phyloP scores from a whole-genome alignment of 805 yeast species.

The Myxozyma neotropica region DNA sequence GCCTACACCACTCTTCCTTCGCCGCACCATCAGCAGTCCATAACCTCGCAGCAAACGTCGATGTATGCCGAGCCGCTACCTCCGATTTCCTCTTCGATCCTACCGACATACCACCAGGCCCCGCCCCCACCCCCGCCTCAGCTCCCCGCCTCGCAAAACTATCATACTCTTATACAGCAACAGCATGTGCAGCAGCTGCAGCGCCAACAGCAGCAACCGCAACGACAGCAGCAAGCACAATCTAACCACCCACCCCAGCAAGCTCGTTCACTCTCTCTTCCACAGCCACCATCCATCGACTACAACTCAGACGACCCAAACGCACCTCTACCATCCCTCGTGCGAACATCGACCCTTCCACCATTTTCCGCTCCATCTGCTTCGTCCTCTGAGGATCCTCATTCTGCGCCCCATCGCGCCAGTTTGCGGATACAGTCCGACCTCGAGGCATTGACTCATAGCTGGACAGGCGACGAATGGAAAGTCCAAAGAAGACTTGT shows the following conservation, averaged over 20 bases:
- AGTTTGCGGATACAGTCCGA: slow-evolving; percentile 40
- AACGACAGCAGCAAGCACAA: slow-evolving; percentile 26
- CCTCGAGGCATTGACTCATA: slow-evolving; percentile 45
- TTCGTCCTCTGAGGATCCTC: not conserved
- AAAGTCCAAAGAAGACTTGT: slow-evolving; percentile 53
- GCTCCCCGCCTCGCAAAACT: not conserved
- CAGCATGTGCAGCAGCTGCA: slow-evolving; percentile 23
- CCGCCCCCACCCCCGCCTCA: not conserved
- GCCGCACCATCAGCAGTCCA: not conserved
- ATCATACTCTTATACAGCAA: not conserved
- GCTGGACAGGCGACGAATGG: slow-evolving; percentile 54
- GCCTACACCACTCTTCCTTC: slow-evolving; percentile 3
- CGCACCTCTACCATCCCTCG: slow-evolving; percentile 1
- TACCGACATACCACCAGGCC: not conserved
- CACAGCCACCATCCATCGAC: not conserved
- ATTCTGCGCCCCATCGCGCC: slow-evolving; percentile 33
- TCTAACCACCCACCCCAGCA: not conserved
- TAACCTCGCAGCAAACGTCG: too few species aligned
- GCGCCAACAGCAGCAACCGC: slow-evolving; percentile 17
- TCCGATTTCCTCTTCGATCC: not conserved
- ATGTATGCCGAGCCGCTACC: not conserved
- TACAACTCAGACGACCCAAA: not conserved
- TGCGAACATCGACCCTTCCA: slow-evolving; percentile 9
- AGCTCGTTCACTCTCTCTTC: slow-evolving; percentile 7
- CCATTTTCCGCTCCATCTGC: slow-evolving; percentile 1